phyloP scores from a whole-genome alignment of 164 flowering plant species.

The Cinnamomum micranthum region DNA sequence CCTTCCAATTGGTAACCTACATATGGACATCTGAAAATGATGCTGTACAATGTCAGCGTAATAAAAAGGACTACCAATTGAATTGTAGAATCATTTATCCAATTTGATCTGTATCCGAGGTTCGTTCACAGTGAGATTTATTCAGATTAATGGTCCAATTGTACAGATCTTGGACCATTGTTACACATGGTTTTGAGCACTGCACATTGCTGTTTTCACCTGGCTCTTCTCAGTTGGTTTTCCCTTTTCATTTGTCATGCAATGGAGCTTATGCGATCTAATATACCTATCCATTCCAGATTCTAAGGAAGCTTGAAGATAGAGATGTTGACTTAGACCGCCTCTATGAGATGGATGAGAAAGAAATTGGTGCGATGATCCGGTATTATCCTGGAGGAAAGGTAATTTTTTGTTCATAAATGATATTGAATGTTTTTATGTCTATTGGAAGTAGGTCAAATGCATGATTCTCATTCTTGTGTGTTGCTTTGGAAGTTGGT shows the following conservation, averaged over 20 bases:
- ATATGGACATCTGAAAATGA: too few species aligned
- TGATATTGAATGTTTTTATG: background rate
- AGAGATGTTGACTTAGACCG: constrained; percentile 78
- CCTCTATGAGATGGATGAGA: constrained; percentile 88
- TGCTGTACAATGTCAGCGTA: too few species aligned
- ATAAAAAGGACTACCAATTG: background rate
- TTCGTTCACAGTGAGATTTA: background rate
- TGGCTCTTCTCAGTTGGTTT: background rate
- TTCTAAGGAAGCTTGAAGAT: constrained; percentile 87
- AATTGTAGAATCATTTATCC: background rate
- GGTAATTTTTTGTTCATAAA: constrained; percentile 31
- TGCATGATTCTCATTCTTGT: constrained; percentile 6
- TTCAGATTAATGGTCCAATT: background rate
- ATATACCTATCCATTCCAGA: constrained; percentile 34
- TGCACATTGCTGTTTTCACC: too few species aligned
- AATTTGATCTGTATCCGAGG: background rate
- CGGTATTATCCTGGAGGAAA: constrained; percentile 89
- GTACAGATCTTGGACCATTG: background rate
- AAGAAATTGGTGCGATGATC: constrained; percentile 87
- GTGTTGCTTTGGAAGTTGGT: constrained; percentile 48
- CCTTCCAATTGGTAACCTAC: background rate
- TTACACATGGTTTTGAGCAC: too few species aligned
- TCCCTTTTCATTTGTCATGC: background rate
- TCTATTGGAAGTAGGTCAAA: background rate
- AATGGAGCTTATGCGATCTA: background rate